Percentiles rank a stretch among this genome's conserved stretches.
Evolutionary conservation across 2,329 filamentous ascomycete genomes (phyloP).

Genomic region (Calonectria hawksworthii): DNA sequence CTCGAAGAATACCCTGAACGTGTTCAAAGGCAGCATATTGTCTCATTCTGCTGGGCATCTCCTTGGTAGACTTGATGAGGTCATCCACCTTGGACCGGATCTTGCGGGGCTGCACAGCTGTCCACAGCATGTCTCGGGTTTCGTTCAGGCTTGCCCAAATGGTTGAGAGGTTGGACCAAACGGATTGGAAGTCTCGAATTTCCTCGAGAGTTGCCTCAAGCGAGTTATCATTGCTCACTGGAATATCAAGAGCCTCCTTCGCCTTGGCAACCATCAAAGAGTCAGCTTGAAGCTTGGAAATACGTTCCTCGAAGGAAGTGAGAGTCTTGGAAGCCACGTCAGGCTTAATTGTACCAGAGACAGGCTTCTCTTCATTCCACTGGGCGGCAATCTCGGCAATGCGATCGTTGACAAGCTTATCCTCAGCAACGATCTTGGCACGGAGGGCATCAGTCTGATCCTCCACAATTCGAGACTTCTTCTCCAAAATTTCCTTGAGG

Average conservation of each 20-base stretch:
- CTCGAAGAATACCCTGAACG: slow-evolving; percentile 90
- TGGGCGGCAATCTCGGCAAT: slow-evolving; percentile 86
- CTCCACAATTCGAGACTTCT: slow-evolving; percentile 95
- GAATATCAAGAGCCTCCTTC: slow-evolving; percentile 95
- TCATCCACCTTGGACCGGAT: slow-evolving; percentile 90
- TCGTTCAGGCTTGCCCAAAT: slow-evolving; percentile 98
- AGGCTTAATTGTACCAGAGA: slow-evolving; percentile 93
- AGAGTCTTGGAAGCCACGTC: slow-evolving; percentile 89
- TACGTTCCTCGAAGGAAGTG: slow-evolving; percentile 84
- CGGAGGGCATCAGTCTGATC: slow-evolving; percentile 96
- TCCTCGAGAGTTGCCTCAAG: slow-evolving; percentile 91
- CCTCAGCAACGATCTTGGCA: slow-evolving; percentile 94
- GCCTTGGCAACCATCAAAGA: slow-evolving; percentile 95
- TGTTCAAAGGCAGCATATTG: slow-evolving; percentile 99
- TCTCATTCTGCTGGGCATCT: slow-evolving; percentile 98
- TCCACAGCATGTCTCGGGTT: slow-evolving; percentile 93
- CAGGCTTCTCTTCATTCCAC: slow-evolving; percentile 97
- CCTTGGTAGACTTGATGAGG: slow-evolving; percentile 97
- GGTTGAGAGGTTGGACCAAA: slow-evolving; percentile 95
- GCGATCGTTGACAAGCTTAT: slow-evolving; percentile 90
- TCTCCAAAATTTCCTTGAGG: slow-evolving; percentile 89
- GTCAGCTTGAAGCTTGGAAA: slow-evolving; percentile 88
- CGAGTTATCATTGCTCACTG: slow-evolving; percentile 83
- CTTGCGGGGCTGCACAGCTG: slow-evolving; percentile 94
- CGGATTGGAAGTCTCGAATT: slow-evolving; percentile 98